Conservation (phyloP, 805 yeast genomes). For the Cyberlindnera saturnus region DNA sequence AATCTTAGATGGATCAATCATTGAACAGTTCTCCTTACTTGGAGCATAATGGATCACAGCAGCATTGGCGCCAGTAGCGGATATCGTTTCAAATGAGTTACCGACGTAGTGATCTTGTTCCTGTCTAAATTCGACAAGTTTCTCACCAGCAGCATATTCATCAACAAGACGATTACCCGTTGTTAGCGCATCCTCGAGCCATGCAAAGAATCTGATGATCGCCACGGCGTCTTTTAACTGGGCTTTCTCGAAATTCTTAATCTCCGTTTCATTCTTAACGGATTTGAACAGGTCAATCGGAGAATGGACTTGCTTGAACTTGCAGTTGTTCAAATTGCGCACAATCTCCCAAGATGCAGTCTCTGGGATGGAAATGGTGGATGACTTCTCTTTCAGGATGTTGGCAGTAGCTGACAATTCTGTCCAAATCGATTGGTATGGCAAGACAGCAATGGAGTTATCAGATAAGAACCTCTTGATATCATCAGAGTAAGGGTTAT, state of each 20-base stretch:
- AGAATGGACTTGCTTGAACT: slow-evolving; percentile 39
- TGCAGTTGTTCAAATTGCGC: slow-evolving; percentile 38
- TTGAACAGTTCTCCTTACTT: slow-evolving; percentile 45
- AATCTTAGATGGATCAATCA: slow-evolving; percentile 60
- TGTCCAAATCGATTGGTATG: slow-evolving; percentile 53
- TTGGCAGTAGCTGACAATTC: slow-evolving; percentile 35
- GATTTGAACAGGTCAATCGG: slow-evolving; percentile 68
- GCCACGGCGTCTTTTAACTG: slow-evolving; percentile 85
- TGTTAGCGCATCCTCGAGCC: slow-evolving; percentile 65
- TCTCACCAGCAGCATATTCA: slow-evolving; percentile 62
- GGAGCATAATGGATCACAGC: slow-evolving; percentile 77
- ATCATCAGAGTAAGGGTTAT: slow-evolving; percentile 35
- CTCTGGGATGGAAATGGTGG: slow-evolving; percentile 45
- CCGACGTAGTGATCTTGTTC: slow-evolving; percentile 54
- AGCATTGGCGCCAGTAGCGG: slow-evolving; percentile 71
- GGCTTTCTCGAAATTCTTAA: slow-evolving; percentile 63
- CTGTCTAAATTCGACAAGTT: slow-evolving; percentile 49
- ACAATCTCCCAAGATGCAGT: slow-evolving; percentile 66
- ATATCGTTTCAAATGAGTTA: slow-evolving; percentile 69
- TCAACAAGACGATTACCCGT: slow-evolving; percentile 38
- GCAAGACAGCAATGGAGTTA: slow-evolving; percentile 41
- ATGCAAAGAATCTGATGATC: slow-evolving; percentile 64
- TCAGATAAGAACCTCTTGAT: slow-evolving; percentile 35
- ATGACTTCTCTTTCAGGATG: slow-evolving; percentile 15
- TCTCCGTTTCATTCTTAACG: slow-evolving; percentile 67